These are phyloP conservation scores for Mycena metata DNA, from an alignment of 768 basidiomycete species.

Conservation along the genomic window DNA sequence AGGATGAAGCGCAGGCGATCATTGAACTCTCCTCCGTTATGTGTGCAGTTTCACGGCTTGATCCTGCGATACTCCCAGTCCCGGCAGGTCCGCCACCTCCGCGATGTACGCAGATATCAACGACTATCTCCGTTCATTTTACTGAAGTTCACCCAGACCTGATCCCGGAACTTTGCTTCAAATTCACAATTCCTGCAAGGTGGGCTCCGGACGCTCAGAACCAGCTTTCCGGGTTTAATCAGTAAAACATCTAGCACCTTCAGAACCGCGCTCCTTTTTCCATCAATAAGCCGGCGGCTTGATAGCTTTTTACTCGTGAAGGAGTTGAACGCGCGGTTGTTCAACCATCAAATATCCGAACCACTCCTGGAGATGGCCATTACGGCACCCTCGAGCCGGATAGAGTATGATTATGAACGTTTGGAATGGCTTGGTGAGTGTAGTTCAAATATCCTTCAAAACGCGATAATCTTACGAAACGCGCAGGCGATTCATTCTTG, in stretches of 20 bases:
- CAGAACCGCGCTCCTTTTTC: slow-evolving; percentile 77
- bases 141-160: slow-evolving; percentile 63
- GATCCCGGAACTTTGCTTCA: slow-evolving; percentile 86
- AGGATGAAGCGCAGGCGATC: slow-evolving; percentile 76
- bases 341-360: slow-evolving; percentile 74
- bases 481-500: slow-evolving; percentile 82
- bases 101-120: slow-evolving; percentile 66
- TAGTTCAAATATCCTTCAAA: slow-evolving; percentile 8
- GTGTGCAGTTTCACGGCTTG: slow-evolving; percentile 67
- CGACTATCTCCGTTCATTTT: neutral
- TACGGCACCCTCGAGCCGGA: slow-evolving; percentile 76
- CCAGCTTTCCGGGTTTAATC: slow-evolving; percentile 6
- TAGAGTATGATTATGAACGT: slow-evolving; percentile 86
- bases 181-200: slow-evolving; percentile 82
- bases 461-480: slow-evolving; percentile 24
- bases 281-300: slow-evolving; percentile 79
- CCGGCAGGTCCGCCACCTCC: slow-evolving; percentile 55
- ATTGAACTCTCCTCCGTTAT: slow-evolving; percentile 74
- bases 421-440: slow-evolving; percentile 82
- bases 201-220: slow-evolving; percentile 43
- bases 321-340: slow-evolving; percentile 80
- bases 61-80: slow-evolving; percentile 61
- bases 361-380: slow-evolving; percentile 74
- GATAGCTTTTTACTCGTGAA: slow-evolving; percentile 83
- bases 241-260: slow-evolving; percentile 61